Base-by-base conservation (phyloP, 805 yeast genomes). In the Jamesozyma gamospora region DNA sequence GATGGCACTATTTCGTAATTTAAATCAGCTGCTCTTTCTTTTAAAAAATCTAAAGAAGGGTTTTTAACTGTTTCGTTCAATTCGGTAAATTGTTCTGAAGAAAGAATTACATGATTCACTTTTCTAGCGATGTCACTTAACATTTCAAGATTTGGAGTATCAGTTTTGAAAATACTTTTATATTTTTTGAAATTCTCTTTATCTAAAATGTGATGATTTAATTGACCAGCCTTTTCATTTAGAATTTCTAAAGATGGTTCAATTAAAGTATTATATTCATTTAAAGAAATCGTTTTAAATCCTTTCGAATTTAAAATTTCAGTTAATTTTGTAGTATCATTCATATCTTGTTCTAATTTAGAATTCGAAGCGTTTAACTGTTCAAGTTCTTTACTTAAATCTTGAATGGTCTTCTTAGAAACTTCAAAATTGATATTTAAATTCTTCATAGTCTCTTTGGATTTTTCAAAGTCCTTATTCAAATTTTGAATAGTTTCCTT, bases 351-450 rank as follows among this genome's bases (percentile, higher is more conserved):
- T 18, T 35, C 17, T 29, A 45, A 29, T 28, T 66, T 64, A 46
- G 78, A 82, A 58, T 81, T 81, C 51, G 79, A 87, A 49, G 78
- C 80, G 52, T 81, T 82, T 44, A 82, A 61, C 36, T 74, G 78
- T 25, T 69, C 69, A 36, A 80, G 72, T 21, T 21, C 24, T 8
- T 5, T 21, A 21, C 8, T 21, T 8, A 21, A 21, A 21, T 8
- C 4, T 13, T 13, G 10, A 28, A 14, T n/a, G 5, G 9, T 21
- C 8, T 21, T 21, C n/a, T n/a, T n/a, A n/a, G n/a, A n/a, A n/a
- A n/a, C n/a, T n/a, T n/a, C n/a, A n/a, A n/a, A n/a, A n/a, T n/a
- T n/a, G n/a, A n/a, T n/a, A n/a, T n/a, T n/a, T n/a, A n/a, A n/a
- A n/a, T n/a, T n/a, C n/a, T 28, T 28, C 13, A 28, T n/a, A 11